Evolutionary conservation across 306 rosid genomes (phyloP), one percentile per base, ranked within the genome.

Genomic region (Hippophae tibetana): DNA sequence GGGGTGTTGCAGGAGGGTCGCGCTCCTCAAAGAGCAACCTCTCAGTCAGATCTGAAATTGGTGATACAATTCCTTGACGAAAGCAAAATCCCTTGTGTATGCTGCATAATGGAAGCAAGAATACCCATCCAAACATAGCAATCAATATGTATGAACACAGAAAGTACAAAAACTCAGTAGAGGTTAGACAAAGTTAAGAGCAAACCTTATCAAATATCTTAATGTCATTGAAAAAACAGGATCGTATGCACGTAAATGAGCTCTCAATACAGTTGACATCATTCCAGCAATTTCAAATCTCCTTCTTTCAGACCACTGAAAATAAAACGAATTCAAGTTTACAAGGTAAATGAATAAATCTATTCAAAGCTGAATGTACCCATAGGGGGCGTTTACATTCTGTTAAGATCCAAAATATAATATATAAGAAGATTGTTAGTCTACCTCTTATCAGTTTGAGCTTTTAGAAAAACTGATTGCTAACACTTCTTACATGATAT

Each of bases 181-280:
- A 64, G 38, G n/a, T 38, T 45, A 54, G 12, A 13, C 43, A 7
- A 43, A 12, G 27, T 53, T 48, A 58, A 70, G 51, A 67, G 53
- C 62, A 60, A 57, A 92, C 99, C 95, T 93, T 86, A 86, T 93
- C 79, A 93, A 77, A 84, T 93, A 93, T 84, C 87, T 84, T 71
- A 93, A 77, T 11, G 97, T 76, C 99, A 93, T 82, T 6, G 97
- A 93, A 75, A 93, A 86, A 63, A 86, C 50, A 8, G 99, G 89
- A 79, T 93, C 99, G 56, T 93, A 93, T n/a, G 99, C 99, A 69
- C 84, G 84, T 72, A 93, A 79, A 80, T 88, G 90, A 50, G 95
- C 90, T 81, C 95, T 78, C 77, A 93, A 81, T 74, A 93, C 82
- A 14, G 97, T 79, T 50, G 97, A 80, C 77, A 93, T 71, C 56